Percentiles rank a stretch among this genome's conserved stretches.
These are phyloP conservation scores for Lepidium sativum DNA, from an alignment of 345 rosid species.

Conservation along the genomic window DNA sequence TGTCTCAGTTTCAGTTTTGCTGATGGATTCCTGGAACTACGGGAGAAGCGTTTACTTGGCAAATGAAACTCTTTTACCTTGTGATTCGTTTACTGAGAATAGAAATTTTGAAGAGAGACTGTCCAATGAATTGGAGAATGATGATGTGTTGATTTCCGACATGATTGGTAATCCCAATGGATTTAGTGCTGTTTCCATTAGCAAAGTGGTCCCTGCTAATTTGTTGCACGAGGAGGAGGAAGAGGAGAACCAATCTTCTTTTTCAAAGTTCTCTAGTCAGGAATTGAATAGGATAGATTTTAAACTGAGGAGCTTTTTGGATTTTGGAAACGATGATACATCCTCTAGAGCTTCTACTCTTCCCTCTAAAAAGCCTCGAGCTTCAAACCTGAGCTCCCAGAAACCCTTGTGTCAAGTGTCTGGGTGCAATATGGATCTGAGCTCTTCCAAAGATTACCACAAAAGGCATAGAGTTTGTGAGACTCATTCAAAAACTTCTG, in stretches of 20 bases:
- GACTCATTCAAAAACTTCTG: conserved; percentile 59
- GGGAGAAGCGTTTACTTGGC: conserved; percentile 33
- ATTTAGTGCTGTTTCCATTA: conserved; percentile 26
- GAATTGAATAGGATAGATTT: conserved; percentile 57
- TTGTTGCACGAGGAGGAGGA: conserved; percentile 30
- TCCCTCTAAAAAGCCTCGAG: conserved; percentile 31
- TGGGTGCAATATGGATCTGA: conserved; percentile 73
- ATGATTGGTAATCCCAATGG: conserved; percentile 27
- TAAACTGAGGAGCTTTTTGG: conserved; percentile 53
- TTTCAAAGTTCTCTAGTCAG: conserved; percentile 36
- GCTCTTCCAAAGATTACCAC: conserved; percentile 64
- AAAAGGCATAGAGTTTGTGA: conserved; percentile 82
- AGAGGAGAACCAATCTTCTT: conserved; percentile 33
- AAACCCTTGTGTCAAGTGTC: conserved; percentile 55
- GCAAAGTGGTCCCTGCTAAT: conserved; percentile 20
- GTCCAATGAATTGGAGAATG: conserved; percentile 24
- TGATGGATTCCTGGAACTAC: conserved; percentile 53
- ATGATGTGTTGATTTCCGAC: conserved; percentile 27
- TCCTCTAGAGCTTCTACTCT: conserved; percentile 4
- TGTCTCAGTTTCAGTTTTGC: neutral
- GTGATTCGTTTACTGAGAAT: conserved; percentile 32
- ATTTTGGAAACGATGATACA: conserved; percentile 18
- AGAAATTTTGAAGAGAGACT: conserved; percentile 35
- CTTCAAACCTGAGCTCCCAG: conserved; percentile 20
- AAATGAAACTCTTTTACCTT: conserved; percentile 34